These are phyloP conservation scores for Corymbia calophylla DNA, from an alignment of 441 rosid genomes.

Conservation along the genomic window DNA sequence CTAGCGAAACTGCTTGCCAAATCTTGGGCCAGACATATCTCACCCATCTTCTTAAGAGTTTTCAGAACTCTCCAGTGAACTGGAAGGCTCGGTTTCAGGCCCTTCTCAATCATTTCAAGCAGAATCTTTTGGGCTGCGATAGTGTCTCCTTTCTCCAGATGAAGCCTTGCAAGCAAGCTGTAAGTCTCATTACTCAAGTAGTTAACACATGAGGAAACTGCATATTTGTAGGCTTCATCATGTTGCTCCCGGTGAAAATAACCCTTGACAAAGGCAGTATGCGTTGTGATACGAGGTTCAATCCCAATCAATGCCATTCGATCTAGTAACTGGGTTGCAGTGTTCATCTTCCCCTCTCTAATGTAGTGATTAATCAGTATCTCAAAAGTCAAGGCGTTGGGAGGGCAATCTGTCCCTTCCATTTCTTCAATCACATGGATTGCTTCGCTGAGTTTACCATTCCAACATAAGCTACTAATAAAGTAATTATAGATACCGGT, in stretches of 20 bases:
- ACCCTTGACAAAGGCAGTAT: conserved; percentile 35
- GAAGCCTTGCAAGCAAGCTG: conserved; percentile 42
- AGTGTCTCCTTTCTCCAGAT: conserved; percentile 25
- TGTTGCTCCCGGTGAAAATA: conserved; percentile 17
- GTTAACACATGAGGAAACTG: conserved; percentile 14
- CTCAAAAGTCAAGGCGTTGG: conserved; percentile 48
- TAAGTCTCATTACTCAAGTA: conserved; percentile 20
- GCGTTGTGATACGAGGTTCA: conserved; percentile 38
- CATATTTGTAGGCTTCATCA: conserved; percentile 37
- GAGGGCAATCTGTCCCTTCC: conserved; percentile 25
- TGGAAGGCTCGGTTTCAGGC: conserved; percentile 30
- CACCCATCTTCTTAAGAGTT: conserved; percentile 23
- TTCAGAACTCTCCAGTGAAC: conserved; percentile 24
- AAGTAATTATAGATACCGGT: conserved; percentile 25
- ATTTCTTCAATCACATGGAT: conserved; percentile 22
- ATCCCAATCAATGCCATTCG: conserved; percentile 21
- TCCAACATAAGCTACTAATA: conserved; percentile 31
- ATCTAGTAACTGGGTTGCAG: conserved; percentile 20
- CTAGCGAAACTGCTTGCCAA: conserved; percentile 17
- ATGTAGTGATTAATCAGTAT: conserved; percentile 29
- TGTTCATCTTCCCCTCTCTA: conserved; percentile 17
- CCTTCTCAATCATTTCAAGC: conserved; percentile 42
- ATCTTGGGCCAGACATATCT: conserved; percentile 20
- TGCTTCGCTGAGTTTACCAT: conserved; percentile 19
- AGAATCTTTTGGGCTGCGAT: conserved; percentile 29